Evolutionary conservation across 2,329 filamentous ascomycete genomes (phyloP).

Genomic region (Fusarium clavum): DNA sequence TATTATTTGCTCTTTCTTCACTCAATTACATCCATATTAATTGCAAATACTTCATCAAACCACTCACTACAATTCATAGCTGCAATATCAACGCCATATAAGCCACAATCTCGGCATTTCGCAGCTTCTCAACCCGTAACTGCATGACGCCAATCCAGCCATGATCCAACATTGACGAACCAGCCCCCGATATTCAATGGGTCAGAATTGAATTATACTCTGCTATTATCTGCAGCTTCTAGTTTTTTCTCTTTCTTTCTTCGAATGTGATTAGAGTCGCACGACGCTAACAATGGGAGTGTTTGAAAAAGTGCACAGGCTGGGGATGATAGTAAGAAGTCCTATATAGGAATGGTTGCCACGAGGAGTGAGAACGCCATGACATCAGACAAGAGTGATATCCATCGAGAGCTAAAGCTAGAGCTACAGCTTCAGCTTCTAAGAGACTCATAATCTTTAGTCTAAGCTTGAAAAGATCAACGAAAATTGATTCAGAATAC

Average conservation of each 20-base stretch:
- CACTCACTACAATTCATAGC: neutral
- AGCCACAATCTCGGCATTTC: constrained; percentile 11
- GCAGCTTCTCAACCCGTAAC: constrained; percentile 3
- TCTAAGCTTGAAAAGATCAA: constrained; percentile 14
- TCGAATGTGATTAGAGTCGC: constrained; percentile 1
- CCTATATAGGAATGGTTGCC: constrained; percentile 22
- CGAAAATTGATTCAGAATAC: constrained; percentile 18
- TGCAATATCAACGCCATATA: neutral
- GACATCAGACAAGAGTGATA: constrained; percentile 29
- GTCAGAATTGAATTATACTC: constrained; percentile 1
- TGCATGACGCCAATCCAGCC: constrained; percentile 33
- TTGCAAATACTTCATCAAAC: neutral
- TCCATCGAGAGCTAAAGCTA: neutral
- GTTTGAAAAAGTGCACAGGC: constrained; percentile 3
- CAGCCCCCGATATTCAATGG: constrained; percentile 2
- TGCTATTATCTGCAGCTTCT: constrained; percentile 4
- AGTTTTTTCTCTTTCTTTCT: neutral
- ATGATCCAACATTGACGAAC: constrained; percentile 32
- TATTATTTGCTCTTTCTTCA: neutral
- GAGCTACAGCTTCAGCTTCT: neutral
- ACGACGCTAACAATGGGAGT: constrained; percentile 23
- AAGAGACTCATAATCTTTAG: neutral
- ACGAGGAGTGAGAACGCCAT: constrained; percentile 32
- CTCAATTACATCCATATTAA: neutral
- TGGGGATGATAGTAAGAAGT: neutral